Base-by-base conservation (phyloP, 495 filamentous ascomycete species). In the Jackrogersella minutella region DNA sequence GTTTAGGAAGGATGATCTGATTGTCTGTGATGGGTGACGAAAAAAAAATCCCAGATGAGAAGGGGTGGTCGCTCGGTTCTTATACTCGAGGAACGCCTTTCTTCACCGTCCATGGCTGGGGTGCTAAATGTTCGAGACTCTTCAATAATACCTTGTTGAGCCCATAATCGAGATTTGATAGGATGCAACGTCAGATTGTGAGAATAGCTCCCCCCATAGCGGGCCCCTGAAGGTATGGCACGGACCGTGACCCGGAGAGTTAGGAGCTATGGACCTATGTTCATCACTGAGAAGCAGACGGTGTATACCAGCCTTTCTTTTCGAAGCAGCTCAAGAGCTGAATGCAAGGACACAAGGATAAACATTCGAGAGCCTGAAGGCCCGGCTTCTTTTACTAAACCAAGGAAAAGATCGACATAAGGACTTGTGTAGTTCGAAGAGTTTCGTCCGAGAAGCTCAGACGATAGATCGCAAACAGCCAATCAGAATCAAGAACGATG, bases 11-110 rank as follows among this genome's bases (percentile, higher is more conserved):
- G 44, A 24, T 58, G 41, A 28, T 61, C 30, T 62, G 43, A 47
- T 61, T 69, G 62, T 24, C 59, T 60, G 21, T 61, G 63, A 46
- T 61, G 57, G 43, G 26, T 28, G 43, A 59, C 53, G 58, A 17
- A 24, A 11, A 50, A 58, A 40, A 47, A 55, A 65, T 9, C 28
- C 58, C 16, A 60, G 46, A 66, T 22, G 39, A 68, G 46, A 56
- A 5, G 10, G 65, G 68, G 37, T 21, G 41, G 30, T 39, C 34
- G 16, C 37, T 39, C 7, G 37, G 47, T 61, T 68, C 49, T 74
- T 74, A 74, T 74, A 69, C 33, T 69, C 28, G 61, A 69, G 10
- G 21, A 41, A 14, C 36, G 13, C 2, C 16, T n/a, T 30, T 26
- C 6, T 22, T 28, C 30, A 17, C 43, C 9, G 13, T 10, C 30